Conservation (phyloP, 805 yeast species). For the Pichia nakasei region DNA sequence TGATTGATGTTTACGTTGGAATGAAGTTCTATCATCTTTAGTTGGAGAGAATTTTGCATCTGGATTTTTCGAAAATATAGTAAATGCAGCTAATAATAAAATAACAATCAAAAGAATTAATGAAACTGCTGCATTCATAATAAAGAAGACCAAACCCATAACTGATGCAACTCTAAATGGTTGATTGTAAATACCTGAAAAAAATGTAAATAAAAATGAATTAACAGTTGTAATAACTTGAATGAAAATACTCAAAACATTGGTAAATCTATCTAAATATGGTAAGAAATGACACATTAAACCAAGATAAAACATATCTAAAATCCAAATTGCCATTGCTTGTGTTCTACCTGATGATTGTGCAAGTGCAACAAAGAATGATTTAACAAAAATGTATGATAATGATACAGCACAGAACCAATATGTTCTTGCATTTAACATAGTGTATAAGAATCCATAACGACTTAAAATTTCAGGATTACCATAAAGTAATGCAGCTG, state of each 20-base stretch:
- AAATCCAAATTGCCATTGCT: slow-evolving; percentile 62
- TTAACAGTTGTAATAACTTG: slow-evolving; percentile 66
- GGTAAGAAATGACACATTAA: slow-evolving; percentile 60
- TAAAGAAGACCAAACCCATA: slow-evolving; percentile 88
- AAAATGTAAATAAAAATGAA: slow-evolving; percentile 78
- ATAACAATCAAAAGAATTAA: slow-evolving; percentile 63
- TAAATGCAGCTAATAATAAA: slow-evolving; percentile 53
- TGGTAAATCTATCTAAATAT: slow-evolving; percentile 75
- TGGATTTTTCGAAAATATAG: slow-evolving; percentile 72
- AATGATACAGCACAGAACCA: slow-evolving; percentile 74
- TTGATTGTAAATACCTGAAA: slow-evolving; percentile 77
- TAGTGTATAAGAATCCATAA: slow-evolving; percentile 84
- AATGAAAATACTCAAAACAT: slow-evolving; percentile 64
- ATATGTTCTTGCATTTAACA: slow-evolving; percentile 72
- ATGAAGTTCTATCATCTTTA: slow-evolving; percentile 85
- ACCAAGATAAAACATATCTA: slow-evolving; percentile 64
- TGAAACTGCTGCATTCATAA: slow-evolving; percentile 83
- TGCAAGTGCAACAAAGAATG: slow-evolving; percentile 66
- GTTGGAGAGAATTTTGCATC: slow-evolving; percentile 86
- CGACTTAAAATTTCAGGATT: slow-evolving; percentile 62
- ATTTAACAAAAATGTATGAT: slow-evolving; percentile 54
- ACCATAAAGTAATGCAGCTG: slow-evolving; percentile 83
- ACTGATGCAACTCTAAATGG: slow-evolving; percentile 69
- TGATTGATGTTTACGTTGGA: slow-evolving; percentile 40
- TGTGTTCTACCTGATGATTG: slow-evolving; percentile 80